phyloP scores from a whole-genome alignment of 148 eudicot species.

The Rhododendron simsii region DNA sequence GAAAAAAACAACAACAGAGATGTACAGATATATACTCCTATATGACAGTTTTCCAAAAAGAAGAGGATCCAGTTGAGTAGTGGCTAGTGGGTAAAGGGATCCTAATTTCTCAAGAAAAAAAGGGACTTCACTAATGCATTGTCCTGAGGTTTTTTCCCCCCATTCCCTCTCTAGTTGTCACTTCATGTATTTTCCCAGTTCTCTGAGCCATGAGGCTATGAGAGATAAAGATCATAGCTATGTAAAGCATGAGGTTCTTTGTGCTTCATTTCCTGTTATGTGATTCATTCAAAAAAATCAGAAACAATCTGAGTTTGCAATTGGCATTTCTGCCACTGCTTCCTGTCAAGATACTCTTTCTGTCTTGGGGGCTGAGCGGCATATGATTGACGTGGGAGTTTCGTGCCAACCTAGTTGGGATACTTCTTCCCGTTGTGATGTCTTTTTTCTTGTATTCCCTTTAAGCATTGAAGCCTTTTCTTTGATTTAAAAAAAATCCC shows the following conservation, averaged over 20 bases:
- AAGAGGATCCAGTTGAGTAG: slow-evolving; percentile 1
- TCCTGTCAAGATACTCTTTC: neutral
- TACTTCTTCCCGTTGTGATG: too few relatives aligned
- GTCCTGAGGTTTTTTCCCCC: neutral
- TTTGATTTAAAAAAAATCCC: too few relatives aligned
- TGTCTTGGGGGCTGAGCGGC: too few relatives aligned
- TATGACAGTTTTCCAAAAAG: neutral
- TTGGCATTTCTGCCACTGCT: neutral
- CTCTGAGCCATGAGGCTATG: neutral
- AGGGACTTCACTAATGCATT: neutral
- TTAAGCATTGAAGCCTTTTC: too few relatives aligned
- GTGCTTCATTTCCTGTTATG: neutral
- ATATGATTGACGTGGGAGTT: too few relatives aligned
- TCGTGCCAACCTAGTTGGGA: too few relatives aligned
- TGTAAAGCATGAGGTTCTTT: neutral
- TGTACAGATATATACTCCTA: neutral
- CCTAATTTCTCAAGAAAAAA: slow-evolving; percentile 12
- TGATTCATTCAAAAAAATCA: neutral
- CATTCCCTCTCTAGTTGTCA: neutral
- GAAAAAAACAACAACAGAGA: neutral
- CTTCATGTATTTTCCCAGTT: neutral
- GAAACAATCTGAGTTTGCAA: neutral
- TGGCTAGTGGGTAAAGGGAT: neutral
- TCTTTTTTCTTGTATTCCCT: too few relatives aligned
- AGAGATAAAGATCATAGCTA: neutral